Base-by-base conservation (phyloP, 2,329 filamentous ascomycete species). In the Ophiostoma ips region DNA sequence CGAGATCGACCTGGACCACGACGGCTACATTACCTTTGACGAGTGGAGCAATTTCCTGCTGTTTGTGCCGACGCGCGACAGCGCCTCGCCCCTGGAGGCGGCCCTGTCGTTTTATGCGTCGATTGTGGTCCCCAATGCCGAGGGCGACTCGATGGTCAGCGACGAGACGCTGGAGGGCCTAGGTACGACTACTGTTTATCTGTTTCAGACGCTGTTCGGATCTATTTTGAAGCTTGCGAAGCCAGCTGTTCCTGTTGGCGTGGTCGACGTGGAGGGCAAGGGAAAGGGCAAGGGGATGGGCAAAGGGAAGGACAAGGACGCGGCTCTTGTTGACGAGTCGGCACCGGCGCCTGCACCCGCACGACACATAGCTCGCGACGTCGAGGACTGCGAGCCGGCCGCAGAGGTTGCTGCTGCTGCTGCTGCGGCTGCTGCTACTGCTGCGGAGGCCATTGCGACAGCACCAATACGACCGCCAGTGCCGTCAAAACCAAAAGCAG, bases 1-100 rank as follows among this genome's bases (percentile, higher is more conserved):
- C 56, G 84, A 95, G 63, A 84, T 98, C 59, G 92, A 98, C 64
- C 75, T 78, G 62, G 90, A 98, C 68, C 77, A 83, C 58, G 89
- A 98, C 64, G 88, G 88, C 45, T 79, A 71, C 55, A 94, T 96
- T 58, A 88, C 76, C 55, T 96, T 94, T 66, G 81, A 87, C 57
- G 92, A 98, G 74, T 96, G 92, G 92, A 83, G 90, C 65, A 84
- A 96, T 66, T 98, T 96, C 65, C 75, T 96, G 24, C 78, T 96
- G 41, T 96, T 96, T 67, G 84, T 96, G 69, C 80, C 80, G 18
- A 70, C 70, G 73, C 61, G 68, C 53, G 75, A 81, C 55, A 71
- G 79, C 57, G 74, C 76, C 51, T 79, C 84, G 21, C 83, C 84
- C 56, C 75, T 98, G 41, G 80, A 82, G 62, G 81, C 86, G 49